Base-by-base conservation (phyloP, 2,329 filamentous ascomycete species). In the Aspergillus thermomutatus region DNA sequence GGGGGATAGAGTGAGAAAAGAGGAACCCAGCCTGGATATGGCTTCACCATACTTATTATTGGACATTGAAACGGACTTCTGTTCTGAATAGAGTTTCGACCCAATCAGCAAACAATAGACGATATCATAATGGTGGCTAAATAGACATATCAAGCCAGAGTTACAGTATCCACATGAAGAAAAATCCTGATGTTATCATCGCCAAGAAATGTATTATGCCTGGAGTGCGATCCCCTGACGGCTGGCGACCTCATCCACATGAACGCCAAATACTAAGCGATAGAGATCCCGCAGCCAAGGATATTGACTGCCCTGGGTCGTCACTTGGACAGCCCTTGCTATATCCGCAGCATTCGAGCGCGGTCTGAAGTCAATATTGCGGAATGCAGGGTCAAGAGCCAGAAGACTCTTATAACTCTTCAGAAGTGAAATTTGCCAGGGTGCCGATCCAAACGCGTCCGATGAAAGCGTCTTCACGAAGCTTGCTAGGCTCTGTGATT, bases 351-450 rank as follows among this genome's bases (percentile, higher is more conserved):
- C 89, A 54, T 70, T 67, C 28, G 72, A 74, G 19, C 69, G 66
- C n/a, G 68, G 68, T 9, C 71, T 67, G 2, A 68, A 61, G 4
- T 69, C 70, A 14, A 72, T 62, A 27, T 63, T 69, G 37, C 83
- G 79, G 69, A 93, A 87, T 0, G 84, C 83, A 1, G 87, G 82
- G 69, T 97, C 92, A 23, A 82, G 83, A 0, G 88, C 79, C 2
- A 97, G 87, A 0, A 95, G 80, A 58, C 88, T 89, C 72, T 91
- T 91, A 79, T 95, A 97, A 66, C 84, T 87, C 53, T 88, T 85
- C 23, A 96, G 79, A 7, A 96, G 79, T 4, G 85, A 81, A 4
- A 84, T 80, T 65, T 96, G 90, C 74, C 84, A 86, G 0, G 87
- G 79, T 0, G 87, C 75, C 1, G 85, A 83, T 11, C 92, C 92